Evolutionary conservation across 1,284 basidiomycete genomes (phyloP).

Genomic region (Trametes hirsuta): DNA sequence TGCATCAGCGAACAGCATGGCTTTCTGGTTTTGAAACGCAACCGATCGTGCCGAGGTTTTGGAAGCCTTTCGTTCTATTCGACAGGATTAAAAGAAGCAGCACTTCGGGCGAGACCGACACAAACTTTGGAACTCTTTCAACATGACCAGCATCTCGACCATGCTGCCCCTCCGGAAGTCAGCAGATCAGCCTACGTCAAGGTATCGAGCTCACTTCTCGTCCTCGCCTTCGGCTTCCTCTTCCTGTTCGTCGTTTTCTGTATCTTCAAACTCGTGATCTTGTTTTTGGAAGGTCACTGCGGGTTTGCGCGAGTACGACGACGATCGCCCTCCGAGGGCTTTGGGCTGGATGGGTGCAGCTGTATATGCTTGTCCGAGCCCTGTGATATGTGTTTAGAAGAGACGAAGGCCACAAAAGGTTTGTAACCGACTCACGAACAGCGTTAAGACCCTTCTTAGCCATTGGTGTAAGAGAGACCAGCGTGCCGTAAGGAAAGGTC

Average conservation of each 20-base stretch:
- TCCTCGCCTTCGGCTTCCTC: slow-evolving; percentile 27
- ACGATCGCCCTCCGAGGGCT: no score
- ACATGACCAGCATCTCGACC: slow-evolving; percentile 36
- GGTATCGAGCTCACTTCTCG: slow-evolving; percentile 26
- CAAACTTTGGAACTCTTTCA: slow-evolving; percentile 38
- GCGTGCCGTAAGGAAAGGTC: neutral
- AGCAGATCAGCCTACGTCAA: neutral
- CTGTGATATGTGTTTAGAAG: neutral
- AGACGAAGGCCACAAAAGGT: neutral
- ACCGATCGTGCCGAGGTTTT: slow-evolving; percentile 32
- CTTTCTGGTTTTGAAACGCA: slow-evolving; percentile 37
- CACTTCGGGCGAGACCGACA: neutral
- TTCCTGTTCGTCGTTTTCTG: slow-evolving; percentile 8
- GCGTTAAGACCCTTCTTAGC: neutral
- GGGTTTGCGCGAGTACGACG: no score
- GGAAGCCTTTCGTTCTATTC: slow-evolving; percentile 36
- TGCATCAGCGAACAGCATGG: slow-evolving; percentile 30
- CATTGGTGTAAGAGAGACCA: neutral
- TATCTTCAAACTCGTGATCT: slow-evolving; percentile 20
- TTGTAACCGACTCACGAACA: neutral
- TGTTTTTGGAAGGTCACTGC: no score
- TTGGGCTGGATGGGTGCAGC: no score
- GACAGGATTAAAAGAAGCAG: neutral
- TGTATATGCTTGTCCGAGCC: neutral
- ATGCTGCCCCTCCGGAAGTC: slow-evolving; percentile 18